Base-by-base conservation (phyloP, 192 early-diverging fungal genomes). In the Backusella liffmaniae region DNA sequence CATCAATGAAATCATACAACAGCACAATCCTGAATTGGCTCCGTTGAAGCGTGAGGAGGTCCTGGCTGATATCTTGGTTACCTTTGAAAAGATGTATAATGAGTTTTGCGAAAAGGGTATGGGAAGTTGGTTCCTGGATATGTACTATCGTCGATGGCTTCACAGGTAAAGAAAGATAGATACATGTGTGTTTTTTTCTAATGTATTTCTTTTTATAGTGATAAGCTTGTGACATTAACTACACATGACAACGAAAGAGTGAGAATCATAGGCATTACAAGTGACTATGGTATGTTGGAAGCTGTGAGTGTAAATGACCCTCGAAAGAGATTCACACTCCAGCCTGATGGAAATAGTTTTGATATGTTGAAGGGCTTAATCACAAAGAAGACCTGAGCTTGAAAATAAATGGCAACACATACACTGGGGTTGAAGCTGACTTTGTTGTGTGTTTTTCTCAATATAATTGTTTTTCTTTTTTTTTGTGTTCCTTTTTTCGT, bases 331-430 rank as follows among this genome's bases (percentile, higher is more conserved):
- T 90, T 90, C 72, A 86, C 88, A n/a, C 80, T 99, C 41, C 95
- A 97, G 82, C 98, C 98, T 5, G 98, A 97, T 75, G 98, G 98
- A 8, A 99, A 98, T 81, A 92, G 90, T 37, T 99, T 99, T 83
- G 98, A 99, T 80, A 98, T 99, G 95, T 88, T 98, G 79, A 91
- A 93, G 71, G 95, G 95, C 0, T 78, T 99, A 56, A 96, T 99
- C 77, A 89, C 86, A 49, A 79, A 74, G 39, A 79, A 79, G 41
- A 29, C 42, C 15, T 79, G 74, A 44, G n/a, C 15, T 46, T 67
- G 32, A 67, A 35, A 67, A 34, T n/a, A 67, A 32, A 62, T 62
- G 8, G 26, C 7, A 12, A 62, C 26, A 62, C 56, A 53, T 1
- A 59, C n/a, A 29, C 56, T 62, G 56, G 23, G 56, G 23, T 62